Percentiles rank a stretch among this genome's conserved stretches.
phyloP scores from a whole-genome alignment of 1,284 basidiomycete species.

The Caloboletus firmus region DNA sequence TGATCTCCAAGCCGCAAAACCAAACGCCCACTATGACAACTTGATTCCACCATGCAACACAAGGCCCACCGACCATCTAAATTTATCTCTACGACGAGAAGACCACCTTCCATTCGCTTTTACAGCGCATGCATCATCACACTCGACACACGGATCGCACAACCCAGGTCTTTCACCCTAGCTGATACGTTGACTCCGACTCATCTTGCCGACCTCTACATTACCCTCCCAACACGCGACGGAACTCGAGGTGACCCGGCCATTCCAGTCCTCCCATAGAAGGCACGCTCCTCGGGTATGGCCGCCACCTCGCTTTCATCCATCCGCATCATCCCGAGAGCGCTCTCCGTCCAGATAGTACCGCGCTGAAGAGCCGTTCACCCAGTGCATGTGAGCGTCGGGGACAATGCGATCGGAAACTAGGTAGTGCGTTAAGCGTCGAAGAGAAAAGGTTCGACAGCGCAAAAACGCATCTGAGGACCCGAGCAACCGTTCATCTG shows the following conservation, averaged over 20 bases:
- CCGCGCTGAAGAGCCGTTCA: conserved; percentile 67
- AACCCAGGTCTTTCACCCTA: conserved; percentile 42
- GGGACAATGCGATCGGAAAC: conserved; percentile 59
- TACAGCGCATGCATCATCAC: conserved; percentile 1
- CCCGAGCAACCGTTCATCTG: conserved; percentile 47
- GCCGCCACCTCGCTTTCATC: conserved; percentile 77
- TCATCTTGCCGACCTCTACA: conserved; percentile 58
- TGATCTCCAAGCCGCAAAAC: too few species aligned
- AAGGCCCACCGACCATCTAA: too few species aligned
- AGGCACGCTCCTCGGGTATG: conserved; percentile 52
- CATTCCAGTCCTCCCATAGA: conserved; percentile 38
- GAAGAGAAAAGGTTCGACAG: conserved; percentile 66
- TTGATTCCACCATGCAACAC: too few species aligned
- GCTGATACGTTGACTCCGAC: conserved; percentile 50
- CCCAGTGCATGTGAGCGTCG: conserved; percentile 82
- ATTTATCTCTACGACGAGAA: too few species aligned
- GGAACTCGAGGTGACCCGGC: conserved; percentile 39
- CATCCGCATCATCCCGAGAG: conserved; percentile 62
- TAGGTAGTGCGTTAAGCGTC: conserved; percentile 44
- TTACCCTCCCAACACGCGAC: conserved; percentile 72
- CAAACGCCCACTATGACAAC: too few species aligned
- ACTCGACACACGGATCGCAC: conserved; percentile 54
- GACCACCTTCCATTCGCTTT: too few species aligned
- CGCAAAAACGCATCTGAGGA: conserved; percentile 44
- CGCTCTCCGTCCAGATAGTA: conserved; percentile 66